Evolutionary conservation across 2,329 filamentous ascomycete genomes (phyloP), one percentile per base, ranked within the genome.

Genomic region (Aspergillus tanneri): DNA sequence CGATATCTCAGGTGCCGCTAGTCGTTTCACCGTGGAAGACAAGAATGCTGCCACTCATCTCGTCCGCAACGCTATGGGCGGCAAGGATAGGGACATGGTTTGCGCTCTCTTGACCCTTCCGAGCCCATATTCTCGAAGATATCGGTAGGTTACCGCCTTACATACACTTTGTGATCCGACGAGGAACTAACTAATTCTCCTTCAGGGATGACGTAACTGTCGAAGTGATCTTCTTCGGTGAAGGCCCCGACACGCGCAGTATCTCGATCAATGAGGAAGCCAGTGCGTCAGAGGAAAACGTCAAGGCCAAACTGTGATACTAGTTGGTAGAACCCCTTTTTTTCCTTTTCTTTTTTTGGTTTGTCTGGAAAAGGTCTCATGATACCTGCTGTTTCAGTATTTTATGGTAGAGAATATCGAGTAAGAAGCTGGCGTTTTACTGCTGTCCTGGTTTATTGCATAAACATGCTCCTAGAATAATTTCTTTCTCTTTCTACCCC

Each of bases 221-320:
- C 12, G 90, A 99, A 70, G 93, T 99, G 52, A 95, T 99, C 64
- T 99, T 99, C 79, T 99, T 99, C 62, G 93, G 93, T 51, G 83
- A 95, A 59, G 83, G 86, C 27, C 65, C 85, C 44, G 85, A 85
- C 66, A 87, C 80, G 23, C 90, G 91, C 27, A 85, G 86, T 54
- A 86, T 97, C 4, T 81, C 86, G 4, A 69, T 95, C 49, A 99
- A 97, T 70, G 77, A 86, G 55, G 92, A 96, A 63, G 93, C 93
- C 2, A 95, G 86, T 51, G 88, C 87, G 30, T 68, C 76, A 2
- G 72, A 74, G 42, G 68, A 72, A 12, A 69, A 69, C 14, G 59
- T 61, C 22, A 78, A 77, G 58, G 63, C 78, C 3, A 81, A 79
- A 59, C 64, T 81, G 40, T 80, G 54, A 63, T 47, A 28, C 11